Evolutionary conservation across 306 rosid genomes (phyloP).

Genomic region (Comarum palustre): DNA sequence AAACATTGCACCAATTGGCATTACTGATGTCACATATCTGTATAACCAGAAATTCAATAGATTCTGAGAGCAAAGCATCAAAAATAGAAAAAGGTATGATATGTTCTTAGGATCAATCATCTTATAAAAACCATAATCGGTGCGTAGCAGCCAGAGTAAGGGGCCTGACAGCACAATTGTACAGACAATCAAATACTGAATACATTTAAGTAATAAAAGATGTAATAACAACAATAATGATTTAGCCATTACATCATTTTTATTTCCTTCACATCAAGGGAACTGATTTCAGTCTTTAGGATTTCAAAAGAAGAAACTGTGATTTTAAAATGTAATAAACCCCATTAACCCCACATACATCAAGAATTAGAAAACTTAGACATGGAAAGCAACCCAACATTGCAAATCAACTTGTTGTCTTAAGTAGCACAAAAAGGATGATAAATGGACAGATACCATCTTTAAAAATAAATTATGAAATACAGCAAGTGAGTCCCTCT

Average conservation of each 20-base stretch:
- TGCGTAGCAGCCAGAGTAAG: background rate
- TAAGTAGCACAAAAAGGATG: background rate
- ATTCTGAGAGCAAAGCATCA: constrained; percentile 9
- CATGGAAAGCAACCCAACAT: background rate
- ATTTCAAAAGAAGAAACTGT: background rate
- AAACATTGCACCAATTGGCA: constrained; percentile 97
- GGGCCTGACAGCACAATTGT: constrained; percentile 7
- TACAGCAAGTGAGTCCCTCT: constrained; percentile 5
- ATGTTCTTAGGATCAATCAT: background rate
- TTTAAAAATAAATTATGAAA: constrained; percentile 16
- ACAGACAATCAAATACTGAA: background rate
- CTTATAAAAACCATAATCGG: background rate
- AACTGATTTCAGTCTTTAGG: background rate
- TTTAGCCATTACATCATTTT: background rate
- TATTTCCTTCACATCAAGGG: background rate
- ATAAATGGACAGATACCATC: constrained; percentile 1
- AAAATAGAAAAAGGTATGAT: constrained; percentile 12
- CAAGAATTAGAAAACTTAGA: background rate
- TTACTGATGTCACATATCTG: constrained; percentile 85
- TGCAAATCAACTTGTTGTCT: constrained; percentile 2
- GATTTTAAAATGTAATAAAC: background rate
- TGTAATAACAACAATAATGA: background rate
- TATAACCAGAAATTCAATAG: constrained; percentile 38
- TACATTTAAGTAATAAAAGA: background rate
- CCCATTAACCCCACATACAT: background rate